Evolutionary conservation across 129 eudicot genomes (phyloP).

Genomic region (Chrysanthemum lavandulifolium): DNA sequence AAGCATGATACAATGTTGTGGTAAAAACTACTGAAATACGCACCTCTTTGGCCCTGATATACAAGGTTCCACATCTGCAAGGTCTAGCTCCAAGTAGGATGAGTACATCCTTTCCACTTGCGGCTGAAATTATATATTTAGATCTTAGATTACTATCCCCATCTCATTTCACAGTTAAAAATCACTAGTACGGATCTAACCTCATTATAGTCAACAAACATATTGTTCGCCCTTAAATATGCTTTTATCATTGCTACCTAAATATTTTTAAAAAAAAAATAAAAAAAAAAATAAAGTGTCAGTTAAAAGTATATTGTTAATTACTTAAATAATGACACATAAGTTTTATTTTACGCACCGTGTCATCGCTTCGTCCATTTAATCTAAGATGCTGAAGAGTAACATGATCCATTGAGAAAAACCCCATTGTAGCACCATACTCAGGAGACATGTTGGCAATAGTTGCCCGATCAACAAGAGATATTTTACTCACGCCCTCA

Average conservation of each 20-base stretch:
- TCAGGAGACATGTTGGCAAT: constrained; percentile 30
- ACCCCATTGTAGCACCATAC: constrained; percentile 97
- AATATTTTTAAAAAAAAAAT: constrained; percentile 16
- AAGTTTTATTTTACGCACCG: constrained; percentile 44
- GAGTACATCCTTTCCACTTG: constrained; percentile 72
- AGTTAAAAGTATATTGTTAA: not conserved
- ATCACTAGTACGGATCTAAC: constrained; percentile 31
- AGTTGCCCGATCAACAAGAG: too few relatives aligned
- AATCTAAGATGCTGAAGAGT: too few relatives aligned
- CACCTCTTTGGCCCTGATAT: too few relatives aligned
- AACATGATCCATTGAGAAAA: constrained; percentile 48
- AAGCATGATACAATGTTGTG: not conserved
- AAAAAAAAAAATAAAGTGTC: not conserved
- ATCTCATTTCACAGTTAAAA: not conserved
- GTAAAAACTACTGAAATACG: not conserved
- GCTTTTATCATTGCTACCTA: constrained; percentile 90
- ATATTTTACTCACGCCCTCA: constrained; percentile 30
- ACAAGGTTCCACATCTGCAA: too few relatives aligned
- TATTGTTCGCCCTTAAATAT: constrained; percentile 83
- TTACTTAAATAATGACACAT: not conserved
- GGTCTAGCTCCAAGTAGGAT: constrained; percentile 55
- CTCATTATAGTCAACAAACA: constrained; percentile 91
- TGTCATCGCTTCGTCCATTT: constrained; percentile 27
- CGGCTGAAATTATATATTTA: constrained; percentile 51
- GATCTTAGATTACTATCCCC: not conserved